Evolutionary conservation across 352 stramenopile genomes (phyloP), one percentile per base, ranked within the genome.

Genomic region (Globisporangium heterothallicum): DNA sequence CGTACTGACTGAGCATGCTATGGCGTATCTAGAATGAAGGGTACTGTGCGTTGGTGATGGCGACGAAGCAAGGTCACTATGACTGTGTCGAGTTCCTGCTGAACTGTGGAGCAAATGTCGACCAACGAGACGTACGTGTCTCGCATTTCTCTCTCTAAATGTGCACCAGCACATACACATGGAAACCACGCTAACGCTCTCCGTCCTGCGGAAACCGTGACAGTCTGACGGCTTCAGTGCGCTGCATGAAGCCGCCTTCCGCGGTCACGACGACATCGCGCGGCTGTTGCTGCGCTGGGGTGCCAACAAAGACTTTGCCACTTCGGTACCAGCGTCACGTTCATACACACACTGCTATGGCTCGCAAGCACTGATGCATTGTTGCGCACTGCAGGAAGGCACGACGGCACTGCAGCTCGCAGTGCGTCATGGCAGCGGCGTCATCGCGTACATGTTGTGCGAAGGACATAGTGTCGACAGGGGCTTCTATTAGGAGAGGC

Each of bases 161-260:
- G n/a, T n/a, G n/a, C n/a, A n/a, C n/a, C n/a, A n/a, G n/a, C n/a
- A n/a, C n/a, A n/a, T n/a, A n/a, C n/a, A n/a, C n/a, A n/a, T n/a
- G n/a, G n/a, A n/a, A n/a, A n/a, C n/a, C n/a, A n/a, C n/a, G n/a
- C n/a, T n/a, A n/a, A n/a, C n/a, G n/a, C n/a, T n/a, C n/a, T n/a
- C 34, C n/a, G 34, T 14, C 40, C 12, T 19, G 24, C 44, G n/a
- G n/a, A n/a, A n/a, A 35, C 30, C 16, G 29, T 16, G 6, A 13
- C n/a, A 89, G 78, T 79, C 71, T 1, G 78, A 89, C 44, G 78
- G 75, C 49, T 86, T 86, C 49, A 86, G 69, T 40, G 68, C 78
- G 24, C 58, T 89, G 10, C 78, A 89, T 21, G 78, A 89, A 56
- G 75, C 75, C 12, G 75, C 78, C n/a, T 78, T 89, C 25, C 62